Base-by-base conservation (phyloP, 495 filamentous ascomycete genomes). In the Penicillium maclennaniae region DNA sequence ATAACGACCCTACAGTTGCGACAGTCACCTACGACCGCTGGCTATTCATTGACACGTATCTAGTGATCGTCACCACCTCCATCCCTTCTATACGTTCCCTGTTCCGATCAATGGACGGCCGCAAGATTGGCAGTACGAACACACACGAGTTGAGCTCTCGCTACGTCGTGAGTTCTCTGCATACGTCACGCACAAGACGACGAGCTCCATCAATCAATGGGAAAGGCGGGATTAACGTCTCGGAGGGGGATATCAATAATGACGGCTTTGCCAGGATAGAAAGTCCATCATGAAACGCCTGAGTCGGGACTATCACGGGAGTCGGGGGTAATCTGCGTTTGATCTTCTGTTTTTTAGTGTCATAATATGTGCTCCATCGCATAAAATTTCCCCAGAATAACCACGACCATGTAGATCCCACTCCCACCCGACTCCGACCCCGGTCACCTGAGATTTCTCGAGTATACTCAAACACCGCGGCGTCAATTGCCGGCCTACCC, bases 1-100 rank as follows among this genome's bases (percentile, higher is more conserved):
- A 56, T 26, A 56, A 39, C 14, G 62, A 69, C 21, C 66, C 66
- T 5, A 69, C 66, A 1, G 51, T 45, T 15, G 63, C 61, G 23
- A 69, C 66, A 6, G 48, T 65, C 19, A 49, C 53, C 16, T 56
- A 65, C 20, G 64, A 65, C 21, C 59, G 63, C 9, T 69, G 66
- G 63, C 45, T 69, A 5, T 69, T 56, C 34, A 69, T 69, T 14
- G 66, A 69, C 38, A 60, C 61, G 14, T 65, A 65, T 31, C 20
- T 70, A 5, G 66, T 70, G 12, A 69, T 70, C 21, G 62, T 70
- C 16, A 69, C 66, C 3, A 60, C 66, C 1, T 70, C 68, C 0
- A 58, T 70, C 4, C 68, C 68, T 0, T 65, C 58, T 20, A 50
- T 69, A 16, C 59, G 66, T 15, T 65, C 66, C 0, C 45, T 70